Conservation (phyloP, 2,329 filamentous ascomycete genomes). For the Parafenestella ontariensis region DNA sequence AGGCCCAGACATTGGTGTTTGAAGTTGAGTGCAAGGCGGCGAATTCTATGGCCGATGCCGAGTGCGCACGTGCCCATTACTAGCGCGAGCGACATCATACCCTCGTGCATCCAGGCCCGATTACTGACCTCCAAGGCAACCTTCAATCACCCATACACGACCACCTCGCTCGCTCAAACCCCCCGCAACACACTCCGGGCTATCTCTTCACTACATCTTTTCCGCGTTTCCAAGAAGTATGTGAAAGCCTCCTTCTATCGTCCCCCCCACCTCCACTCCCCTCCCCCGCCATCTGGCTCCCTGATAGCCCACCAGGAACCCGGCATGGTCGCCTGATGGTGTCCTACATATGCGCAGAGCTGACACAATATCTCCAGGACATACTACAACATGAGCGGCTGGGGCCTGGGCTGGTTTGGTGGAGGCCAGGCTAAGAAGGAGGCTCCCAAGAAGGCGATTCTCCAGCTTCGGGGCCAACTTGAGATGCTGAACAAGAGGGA, state of each 20-base stretch:
- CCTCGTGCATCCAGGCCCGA: conserved; percentile 25
- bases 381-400: conserved; percentile 48
- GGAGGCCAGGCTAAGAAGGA: conserved; percentile 87
- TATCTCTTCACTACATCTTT: neutral
- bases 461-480: conserved; percentile 83
- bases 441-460: conserved; percentile 94
- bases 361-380: conserved; percentile 6
- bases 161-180: conserved; percentile 13
- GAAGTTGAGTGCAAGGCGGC: conserved; percentile 6
- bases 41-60: conserved; percentile 19
- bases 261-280: conserved; percentile 27
- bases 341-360: neutral
- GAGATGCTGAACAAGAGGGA: conserved; percentile 99
- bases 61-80: conserved; percentile 21
- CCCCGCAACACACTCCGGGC: neutral
- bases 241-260: conserved; percentile 13
- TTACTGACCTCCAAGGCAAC: conserved; percentile 26
- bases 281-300: conserved; percentile 26
- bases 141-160: conserved; percentile 18
- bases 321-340: neutral
- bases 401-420: conserved; percentile 80
- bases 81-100: conserved; percentile 36
- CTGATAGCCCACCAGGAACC: conserved; percentile 16
- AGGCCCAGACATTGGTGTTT: conserved; percentile 55
- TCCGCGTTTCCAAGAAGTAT: conserved; percentile 10